Evolutionary conservation across 345 rosid species (phyloP), one percentile per base, ranked within the genome.

Genomic region (Rhodamnia rubescens): DNA sequence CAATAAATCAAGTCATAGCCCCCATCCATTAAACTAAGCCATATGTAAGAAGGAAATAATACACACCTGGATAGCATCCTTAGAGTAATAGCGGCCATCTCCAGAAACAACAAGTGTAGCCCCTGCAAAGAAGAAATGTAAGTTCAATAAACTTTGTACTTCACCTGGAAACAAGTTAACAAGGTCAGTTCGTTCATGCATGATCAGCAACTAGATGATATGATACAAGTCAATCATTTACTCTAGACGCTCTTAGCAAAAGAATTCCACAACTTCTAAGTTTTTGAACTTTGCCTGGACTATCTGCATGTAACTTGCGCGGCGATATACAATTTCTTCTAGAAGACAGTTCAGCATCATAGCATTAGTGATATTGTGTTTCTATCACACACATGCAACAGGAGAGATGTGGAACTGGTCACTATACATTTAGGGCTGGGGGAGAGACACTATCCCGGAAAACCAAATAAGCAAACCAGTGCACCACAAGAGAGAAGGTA

Each of bases 81-180:
- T 92, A 21, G 99, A 98, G 90, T 50, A 98, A 90, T 96, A 98
- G 84, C 99, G 97, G 56, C 99, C 99, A 93, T 98, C 99, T 86
- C 99, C 99, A 90, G 99, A 96, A 89, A 98, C 99, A 86, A 96
- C 98, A 12, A 98, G 98, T 20, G 98, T 96, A 86, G 97, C 97
- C 88, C 99, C 99, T 98, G 88, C 85, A 86, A 54, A 84, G 7
- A 85, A 52, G 8, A 69, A 89, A 80, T 11, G 80, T 27, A 49
- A 82, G 82, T 27, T 74, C 44, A 87, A 51, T 5, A 32, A 51
- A 42, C 69, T 69, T 18, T 69, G 78, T 40, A 53, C 15, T 13
- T 81, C 64, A 53, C 49, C 40, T 58, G 5, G 18, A 83, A 83
- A 83, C 74, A 83, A 56, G 47, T 82, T 51, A 82, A 54, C 57